Evolutionary conservation across 305 asterid species (phyloP).

Genomic region (Fraxinus floribunda): DNA sequence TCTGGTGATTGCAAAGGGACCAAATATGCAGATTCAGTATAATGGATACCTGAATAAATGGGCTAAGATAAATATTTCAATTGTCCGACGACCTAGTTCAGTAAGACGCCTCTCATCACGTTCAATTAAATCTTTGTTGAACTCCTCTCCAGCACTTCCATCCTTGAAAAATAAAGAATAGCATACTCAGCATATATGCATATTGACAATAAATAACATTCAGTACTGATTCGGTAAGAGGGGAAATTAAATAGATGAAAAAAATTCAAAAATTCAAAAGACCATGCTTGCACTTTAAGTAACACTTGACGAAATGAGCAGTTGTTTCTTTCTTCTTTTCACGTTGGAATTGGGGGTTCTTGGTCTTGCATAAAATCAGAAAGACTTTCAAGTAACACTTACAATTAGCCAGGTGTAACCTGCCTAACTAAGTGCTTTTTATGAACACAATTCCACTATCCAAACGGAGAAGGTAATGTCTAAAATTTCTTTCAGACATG

Average conservation of each 20-base stretch:
- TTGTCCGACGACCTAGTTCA: conserved; percentile 8
- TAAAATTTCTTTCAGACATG: not conserved
- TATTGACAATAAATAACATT: not conserved
- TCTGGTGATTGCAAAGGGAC: not conserved
- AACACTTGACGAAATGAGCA: not conserved
- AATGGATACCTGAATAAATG: conserved; percentile 75
- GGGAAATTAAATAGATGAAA: not conserved
- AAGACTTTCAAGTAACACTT: not conserved
- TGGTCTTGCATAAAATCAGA: not conserved
- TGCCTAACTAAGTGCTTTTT: not conserved
- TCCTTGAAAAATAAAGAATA: conserved; percentile 48
- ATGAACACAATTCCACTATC: not conserved
- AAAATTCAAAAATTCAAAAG: not conserved
- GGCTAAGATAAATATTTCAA: conserved; percentile 69
- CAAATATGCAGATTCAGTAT: not conserved
- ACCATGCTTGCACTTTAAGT: not conserved
- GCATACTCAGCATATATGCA: conserved; percentile 16
- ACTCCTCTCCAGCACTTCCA: conserved; percentile 78
- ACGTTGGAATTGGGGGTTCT: not conserved
- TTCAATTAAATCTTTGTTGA: conserved; percentile 78
- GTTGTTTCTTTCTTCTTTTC: not conserved
- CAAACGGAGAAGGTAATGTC: not conserved
- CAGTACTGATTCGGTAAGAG: not conserved
- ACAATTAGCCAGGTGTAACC: not conserved
- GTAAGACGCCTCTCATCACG: conserved; percentile 34